phyloP scores from a whole-genome alignment of 768 basidiomycete genomes.

The Clavulina sp. region DNA sequence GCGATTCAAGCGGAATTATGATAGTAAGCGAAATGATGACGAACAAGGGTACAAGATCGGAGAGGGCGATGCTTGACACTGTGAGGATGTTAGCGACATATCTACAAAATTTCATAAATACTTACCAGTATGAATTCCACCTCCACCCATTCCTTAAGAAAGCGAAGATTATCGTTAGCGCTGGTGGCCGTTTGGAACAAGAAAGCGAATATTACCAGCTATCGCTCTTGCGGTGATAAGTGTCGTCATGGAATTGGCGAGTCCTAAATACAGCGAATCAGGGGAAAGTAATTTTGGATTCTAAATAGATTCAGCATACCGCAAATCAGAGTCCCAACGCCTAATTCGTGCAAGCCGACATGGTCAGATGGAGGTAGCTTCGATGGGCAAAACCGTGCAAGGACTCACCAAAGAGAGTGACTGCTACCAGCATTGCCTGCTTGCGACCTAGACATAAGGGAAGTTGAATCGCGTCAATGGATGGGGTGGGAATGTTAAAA shows the following conservation, averaged over 20 bases:
- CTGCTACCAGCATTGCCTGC: slow-evolving; percentile 73
- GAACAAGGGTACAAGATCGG: slow-evolving; percentile 79
- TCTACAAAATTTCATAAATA: slow-evolving; percentile 18
- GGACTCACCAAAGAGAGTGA: slow-evolving; percentile 59
- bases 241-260: slow-evolving; percentile 70
- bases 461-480: slow-evolving; percentile 16
- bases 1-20: not conserved
- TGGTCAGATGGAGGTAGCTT: slow-evolving; percentile 12
- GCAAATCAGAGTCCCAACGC: slow-evolving; percentile 64
- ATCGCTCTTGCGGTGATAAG: slow-evolving; percentile 69
- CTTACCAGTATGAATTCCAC: slow-evolving; percentile 79
- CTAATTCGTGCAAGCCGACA: not conserved
- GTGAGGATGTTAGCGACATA: slow-evolving; percentile 5
- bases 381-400: slow-evolving; percentile 12
- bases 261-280: too few relatives aligned
- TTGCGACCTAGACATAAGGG: slow-evolving; percentile 33
- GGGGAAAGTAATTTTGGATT: too few relatives aligned
- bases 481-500: slow-evolving; percentile 9
- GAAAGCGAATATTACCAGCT: too few relatives aligned
- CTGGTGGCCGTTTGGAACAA: too few relatives aligned
- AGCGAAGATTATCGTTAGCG: too few relatives aligned
- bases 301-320: too few relatives aligned
- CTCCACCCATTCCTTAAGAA: slow-evolving; percentile 21
- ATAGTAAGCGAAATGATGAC: slow-evolving; percentile 21
- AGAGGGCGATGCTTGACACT: slow-evolving; percentile 73